phyloP scores from a whole-genome alignment of 495 filamentous ascomycete genomes.

The Penicillium soppii region DNA sequence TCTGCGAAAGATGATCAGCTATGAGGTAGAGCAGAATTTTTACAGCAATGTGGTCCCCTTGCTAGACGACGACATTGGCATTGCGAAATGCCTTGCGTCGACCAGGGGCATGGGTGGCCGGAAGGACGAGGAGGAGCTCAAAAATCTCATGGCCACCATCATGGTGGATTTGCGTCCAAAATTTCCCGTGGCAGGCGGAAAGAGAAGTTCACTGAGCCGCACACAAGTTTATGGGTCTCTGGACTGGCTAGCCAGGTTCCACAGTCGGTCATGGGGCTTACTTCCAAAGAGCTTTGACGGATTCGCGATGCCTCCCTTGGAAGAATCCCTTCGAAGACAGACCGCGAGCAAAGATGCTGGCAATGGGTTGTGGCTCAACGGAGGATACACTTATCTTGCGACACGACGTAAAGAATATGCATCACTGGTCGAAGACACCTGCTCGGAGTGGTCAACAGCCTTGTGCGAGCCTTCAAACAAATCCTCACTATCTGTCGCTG shows the following conservation, averaged over 20 bases:
- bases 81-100: constrained; percentile 36
- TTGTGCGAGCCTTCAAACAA: constrained; percentile 18
- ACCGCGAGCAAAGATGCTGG: background rate
- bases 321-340: constrained; percentile 22
- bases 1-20: constrained; percentile 39
- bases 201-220: constrained; percentile 22
- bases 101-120: constrained; percentile 22
- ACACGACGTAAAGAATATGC: constrained; percentile 36
- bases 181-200: constrained; percentile 31
- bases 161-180: constrained; percentile 33
- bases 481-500: constrained; percentile 25
- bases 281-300: constrained; percentile 15
- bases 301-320: constrained; percentile 32
- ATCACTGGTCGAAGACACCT: constrained; percentile 22
- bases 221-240: constrained; percentile 30
- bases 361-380: constrained; percentile 35
- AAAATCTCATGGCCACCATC: constrained; percentile 33
- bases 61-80: constrained; percentile 22
- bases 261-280: constrained; percentile 25
- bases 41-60: constrained; percentile 32
- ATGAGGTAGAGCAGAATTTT: constrained; percentile 38
- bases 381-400: constrained; percentile 42
- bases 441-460: constrained; percentile 34
- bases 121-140: constrained; percentile 21
- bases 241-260: constrained; percentile 35